These are phyloP conservation scores for Zygosaccharomyces gambellarensis DNA, from an alignment of 805 yeast species.

Conservation along the genomic window DNA sequence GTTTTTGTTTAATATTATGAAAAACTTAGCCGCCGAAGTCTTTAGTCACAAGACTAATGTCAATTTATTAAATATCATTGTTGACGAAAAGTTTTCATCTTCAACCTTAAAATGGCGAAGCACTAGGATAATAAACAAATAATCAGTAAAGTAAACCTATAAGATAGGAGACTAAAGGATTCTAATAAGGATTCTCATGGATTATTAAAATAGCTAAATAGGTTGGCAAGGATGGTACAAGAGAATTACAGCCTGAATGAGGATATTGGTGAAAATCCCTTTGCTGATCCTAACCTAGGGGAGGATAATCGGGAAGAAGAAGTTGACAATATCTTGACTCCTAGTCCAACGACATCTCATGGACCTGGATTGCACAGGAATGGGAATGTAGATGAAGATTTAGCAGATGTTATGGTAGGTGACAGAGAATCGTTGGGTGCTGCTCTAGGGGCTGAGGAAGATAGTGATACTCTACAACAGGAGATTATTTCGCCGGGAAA, in stretches of 20 bases:
- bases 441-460: conserved; percentile 4
- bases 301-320: not conserved
- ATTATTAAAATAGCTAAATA: not conserved
- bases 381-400: not conserved
- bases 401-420: conserved; percentile 2
- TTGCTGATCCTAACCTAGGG: not conserved
- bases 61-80: not conserved
- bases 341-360: not conserved
- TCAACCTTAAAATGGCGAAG: not conserved
- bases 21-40: not conserved
- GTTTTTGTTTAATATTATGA: not conserved
- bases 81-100: not conserved
- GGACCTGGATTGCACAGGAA: not conserved
- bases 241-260: not conserved
- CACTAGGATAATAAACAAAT: not conserved
- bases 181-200: not conserved
- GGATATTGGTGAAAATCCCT: not conserved
- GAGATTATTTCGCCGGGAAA: conserved; percentile 11
- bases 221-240: not conserved
- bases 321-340: not conserved
- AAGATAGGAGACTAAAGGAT: not conserved
- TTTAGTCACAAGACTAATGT: not conserved
- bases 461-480: conserved; percentile 4
- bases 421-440: conserved; percentile 6
- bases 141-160: not conserved